Evolutionary conservation across 1,284 basidiomycete species (phyloP).

Genomic region (Takashimella tepidaria): DNA sequence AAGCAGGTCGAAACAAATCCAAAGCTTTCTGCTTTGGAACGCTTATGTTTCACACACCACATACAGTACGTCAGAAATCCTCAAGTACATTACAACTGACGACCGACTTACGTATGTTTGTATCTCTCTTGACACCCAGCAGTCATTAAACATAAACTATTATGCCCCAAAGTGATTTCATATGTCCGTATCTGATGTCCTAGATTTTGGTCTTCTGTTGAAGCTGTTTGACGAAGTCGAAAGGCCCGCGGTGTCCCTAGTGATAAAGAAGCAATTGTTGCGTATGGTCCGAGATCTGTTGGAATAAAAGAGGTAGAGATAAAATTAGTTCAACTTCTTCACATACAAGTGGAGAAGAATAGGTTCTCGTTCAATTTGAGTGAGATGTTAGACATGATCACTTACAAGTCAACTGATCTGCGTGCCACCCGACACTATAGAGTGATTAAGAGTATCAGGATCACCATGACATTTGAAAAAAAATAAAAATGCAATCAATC

Average conservation of each 20-base stretch:
- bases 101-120: conserved; percentile 54
- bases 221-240: conserved; percentile 55
- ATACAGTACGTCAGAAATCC: no score
- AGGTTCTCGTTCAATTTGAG: no score
- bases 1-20: conserved; percentile 67
- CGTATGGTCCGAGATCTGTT: conserved; percentile 74
- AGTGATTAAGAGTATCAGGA: no score
- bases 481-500: not conserved
- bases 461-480: not conserved
- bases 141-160: conserved; percentile 89
- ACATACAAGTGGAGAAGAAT: no score
- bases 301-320: no score
- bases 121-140: conserved; percentile 82
- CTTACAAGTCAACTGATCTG: conserved; percentile 55
- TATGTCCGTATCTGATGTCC: conserved; percentile 62
- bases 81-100: no score
- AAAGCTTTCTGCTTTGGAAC: conserved; percentile 70
- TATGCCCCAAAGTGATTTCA: conserved; percentile 76
- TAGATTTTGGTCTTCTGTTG: conserved; percentile 51
- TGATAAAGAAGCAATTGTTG: conserved; percentile 87
- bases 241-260: conserved; percentile 75
- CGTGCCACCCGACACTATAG: conserved; percentile 72
- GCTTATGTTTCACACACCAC: no score
- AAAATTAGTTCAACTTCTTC: no score
- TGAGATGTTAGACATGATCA: no score